These are phyloP conservation scores for Barnettozyma populi DNA, from an alignment of 805 yeast species.

Conservation along the genomic window DNA sequence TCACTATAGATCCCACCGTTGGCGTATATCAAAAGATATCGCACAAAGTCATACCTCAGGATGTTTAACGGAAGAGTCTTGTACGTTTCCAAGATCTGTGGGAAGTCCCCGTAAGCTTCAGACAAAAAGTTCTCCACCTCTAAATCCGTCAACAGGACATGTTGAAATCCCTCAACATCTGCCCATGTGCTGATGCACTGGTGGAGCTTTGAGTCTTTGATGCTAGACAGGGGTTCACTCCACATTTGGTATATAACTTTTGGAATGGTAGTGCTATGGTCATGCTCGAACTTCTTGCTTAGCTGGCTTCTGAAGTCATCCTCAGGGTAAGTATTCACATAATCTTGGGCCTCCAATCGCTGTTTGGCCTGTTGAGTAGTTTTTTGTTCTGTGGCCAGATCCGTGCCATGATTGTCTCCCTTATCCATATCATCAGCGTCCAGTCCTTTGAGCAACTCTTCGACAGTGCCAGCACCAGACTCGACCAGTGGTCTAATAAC, in stretches of 20 bases:
- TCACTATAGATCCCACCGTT: constrained; percentile 60
- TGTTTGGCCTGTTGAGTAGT: not conserved
- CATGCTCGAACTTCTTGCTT: constrained; percentile 13
- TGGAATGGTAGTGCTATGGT: constrained; percentile 27
- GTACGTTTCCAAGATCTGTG: constrained; percentile 50
- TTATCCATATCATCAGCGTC: not conserved
- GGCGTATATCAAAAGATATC: constrained; percentile 47
- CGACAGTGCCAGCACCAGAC: not conserved
- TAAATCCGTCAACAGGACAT: constrained; percentile 32
- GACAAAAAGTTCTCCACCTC: constrained; percentile 34
- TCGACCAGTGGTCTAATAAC: not conserved
- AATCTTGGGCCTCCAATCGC: constrained; percentile 8
- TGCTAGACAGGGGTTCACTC: constrained; percentile 26
- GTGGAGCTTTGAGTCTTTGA: constrained; percentile 27
- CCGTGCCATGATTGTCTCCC: not conserved
- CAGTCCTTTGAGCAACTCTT: not conserved
- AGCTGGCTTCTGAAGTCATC: constrained; percentile 18
- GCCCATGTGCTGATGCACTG: constrained; percentile 19
- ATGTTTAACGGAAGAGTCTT: constrained; percentile 46
- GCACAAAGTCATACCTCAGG: constrained; percentile 48
- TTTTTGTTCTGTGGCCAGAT: not conserved
- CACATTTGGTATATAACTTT: constrained; percentile 47
- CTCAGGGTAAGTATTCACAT: constrained; percentile 9
- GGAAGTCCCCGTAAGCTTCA: constrained; percentile 34
- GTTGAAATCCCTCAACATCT: constrained; percentile 10